Percentiles rank a stretch among this genome's conserved stretches.
phyloP scores from a whole-genome alignment of 2,329 filamentous ascomycete species.

The Colletotrichum eleusines region DNA sequence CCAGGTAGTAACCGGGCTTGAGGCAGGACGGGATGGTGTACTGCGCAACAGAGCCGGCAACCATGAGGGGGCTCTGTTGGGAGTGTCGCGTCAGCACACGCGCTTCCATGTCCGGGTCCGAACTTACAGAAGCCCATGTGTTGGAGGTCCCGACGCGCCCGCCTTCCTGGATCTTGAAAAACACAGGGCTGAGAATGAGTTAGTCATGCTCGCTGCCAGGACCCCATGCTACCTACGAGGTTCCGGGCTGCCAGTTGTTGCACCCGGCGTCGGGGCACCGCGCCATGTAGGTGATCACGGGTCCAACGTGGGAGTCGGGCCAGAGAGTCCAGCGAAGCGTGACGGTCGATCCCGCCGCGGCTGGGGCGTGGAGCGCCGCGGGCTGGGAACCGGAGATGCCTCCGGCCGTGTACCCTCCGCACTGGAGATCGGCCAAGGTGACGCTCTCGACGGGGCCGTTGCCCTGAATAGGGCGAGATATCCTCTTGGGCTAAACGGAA shows the following conservation, averaged over 20 bases:
- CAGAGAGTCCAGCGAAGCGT: conserved; percentile 67
- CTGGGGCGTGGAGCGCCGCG: conserved; percentile 65
- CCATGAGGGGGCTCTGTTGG: conserved; percentile 56
- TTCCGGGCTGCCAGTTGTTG: conserved; percentile 60
- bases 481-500: conserved; percentile 43
- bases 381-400: conserved; percentile 62
- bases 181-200: conserved; percentile 56
- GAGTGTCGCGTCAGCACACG: conserved; percentile 23
- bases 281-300: conserved; percentile 71
- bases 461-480: conserved; percentile 68
- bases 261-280: conserved; percentile 66
- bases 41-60: conserved; percentile 56
- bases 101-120: too few species aligned
- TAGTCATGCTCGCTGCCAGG: conserved; percentile 43
- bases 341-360: conserved; percentile 65
- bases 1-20: conserved; percentile 66
- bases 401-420: conserved; percentile 64
- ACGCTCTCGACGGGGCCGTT: conserved; percentile 70
- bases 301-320: conserved; percentile 64
- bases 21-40: conserved; percentile 69
- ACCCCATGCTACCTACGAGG: conserved; percentile 45
- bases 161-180: conserved; percentile 67
- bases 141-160: conserved; percentile 64
- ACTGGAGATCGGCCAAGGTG: conserved; percentile 66
- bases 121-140: conserved; percentile 59